phyloP scores from a whole-genome alignment of 2,329 filamentous ascomycete genomes.

The Exophiala phaeomuriformis region DNA sequence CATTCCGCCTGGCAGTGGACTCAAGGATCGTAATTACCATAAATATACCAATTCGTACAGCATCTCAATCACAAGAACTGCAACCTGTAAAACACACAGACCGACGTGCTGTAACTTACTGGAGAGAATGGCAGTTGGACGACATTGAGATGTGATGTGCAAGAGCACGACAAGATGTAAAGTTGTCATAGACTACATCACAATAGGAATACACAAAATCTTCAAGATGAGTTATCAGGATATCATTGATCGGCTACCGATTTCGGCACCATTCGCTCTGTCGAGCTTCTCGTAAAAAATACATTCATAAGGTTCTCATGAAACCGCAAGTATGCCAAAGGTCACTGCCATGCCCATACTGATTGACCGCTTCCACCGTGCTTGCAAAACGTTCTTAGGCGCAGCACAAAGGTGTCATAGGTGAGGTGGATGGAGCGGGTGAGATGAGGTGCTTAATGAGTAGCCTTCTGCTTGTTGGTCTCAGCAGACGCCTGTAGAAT shows the following conservation, averaged over 20 bases:
- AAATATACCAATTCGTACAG: too few relatives aligned
- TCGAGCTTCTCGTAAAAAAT: constrained; percentile 12
- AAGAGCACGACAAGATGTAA: too few relatives aligned
- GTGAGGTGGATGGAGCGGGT: not conserved
- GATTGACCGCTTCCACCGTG: constrained; percentile 4
- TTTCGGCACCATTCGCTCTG: constrained; percentile 1
- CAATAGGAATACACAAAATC: not conserved
- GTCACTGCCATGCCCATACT: constrained; percentile 6
- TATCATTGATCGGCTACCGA: constrained; percentile 17
- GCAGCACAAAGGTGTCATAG: constrained; percentile 9
- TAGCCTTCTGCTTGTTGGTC: constrained; percentile 27
- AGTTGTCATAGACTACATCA: too few relatives aligned
- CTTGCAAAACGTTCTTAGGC: constrained; percentile 11
- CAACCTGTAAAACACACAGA: too few relatives aligned
- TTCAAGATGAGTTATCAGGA: not conserved
- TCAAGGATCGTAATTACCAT: too few relatives aligned
- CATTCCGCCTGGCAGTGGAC: too few relatives aligned
- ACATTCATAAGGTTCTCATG: constrained; percentile 12
- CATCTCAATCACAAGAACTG: too few relatives aligned
- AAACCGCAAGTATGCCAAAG: constrained; percentile 1
- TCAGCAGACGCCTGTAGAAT: constrained; percentile 23
- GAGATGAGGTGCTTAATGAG: constrained; percentile 17
- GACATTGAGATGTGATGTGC: too few relatives aligned
- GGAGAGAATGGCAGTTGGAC: too few relatives aligned
- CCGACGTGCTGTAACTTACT: too few relatives aligned